Conservation (phyloP, 140 eudicot species). For the Artemisia princeps region DNA sequence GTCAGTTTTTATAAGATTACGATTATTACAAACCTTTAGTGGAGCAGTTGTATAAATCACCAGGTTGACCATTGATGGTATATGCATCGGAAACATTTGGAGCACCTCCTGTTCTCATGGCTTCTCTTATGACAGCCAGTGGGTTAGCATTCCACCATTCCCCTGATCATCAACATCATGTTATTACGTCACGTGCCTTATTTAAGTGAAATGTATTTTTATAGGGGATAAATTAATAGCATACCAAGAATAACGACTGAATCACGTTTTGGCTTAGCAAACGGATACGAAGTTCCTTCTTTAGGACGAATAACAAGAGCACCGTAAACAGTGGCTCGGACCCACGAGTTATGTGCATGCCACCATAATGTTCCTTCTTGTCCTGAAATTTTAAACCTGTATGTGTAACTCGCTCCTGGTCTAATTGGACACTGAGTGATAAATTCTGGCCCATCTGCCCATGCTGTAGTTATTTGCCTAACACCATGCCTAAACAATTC, state of each 20-base stretch:
- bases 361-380: conserved; percentile 99
- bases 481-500: conserved; percentile 69
- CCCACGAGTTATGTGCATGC: conserved; percentile 98
- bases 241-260: conserved; percentile 73
- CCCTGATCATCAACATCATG: conserved; percentile 39
- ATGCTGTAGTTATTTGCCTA: conserved; percentile 72
- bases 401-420: conserved; percentile 87
- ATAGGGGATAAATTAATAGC: background rate
- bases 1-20: background rate
- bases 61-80: conserved; percentile 97
- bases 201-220: background rate
- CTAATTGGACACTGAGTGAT: conserved; percentile 92
- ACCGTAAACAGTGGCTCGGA: conserved; percentile 87
- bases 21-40: conserved; percentile 49
- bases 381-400: conserved; percentile 65
- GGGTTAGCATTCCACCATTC: conserved; percentile 99
- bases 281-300: conserved; percentile 75
- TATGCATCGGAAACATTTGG: conserved; percentile 89
- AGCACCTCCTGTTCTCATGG: conserved; percentile 74
- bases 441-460: conserved; percentile 99
- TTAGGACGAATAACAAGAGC: conserved; percentile 71
- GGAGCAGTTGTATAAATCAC: conserved; percentile 84
- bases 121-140: conserved; percentile 55
- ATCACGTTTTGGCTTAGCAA: conserved; percentile 76
- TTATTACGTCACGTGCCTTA: conserved; percentile 12